phyloP scores from a whole-genome alignment of 2,329 filamentous ascomycete genomes.

The Aspergillus jensenii region DNA sequence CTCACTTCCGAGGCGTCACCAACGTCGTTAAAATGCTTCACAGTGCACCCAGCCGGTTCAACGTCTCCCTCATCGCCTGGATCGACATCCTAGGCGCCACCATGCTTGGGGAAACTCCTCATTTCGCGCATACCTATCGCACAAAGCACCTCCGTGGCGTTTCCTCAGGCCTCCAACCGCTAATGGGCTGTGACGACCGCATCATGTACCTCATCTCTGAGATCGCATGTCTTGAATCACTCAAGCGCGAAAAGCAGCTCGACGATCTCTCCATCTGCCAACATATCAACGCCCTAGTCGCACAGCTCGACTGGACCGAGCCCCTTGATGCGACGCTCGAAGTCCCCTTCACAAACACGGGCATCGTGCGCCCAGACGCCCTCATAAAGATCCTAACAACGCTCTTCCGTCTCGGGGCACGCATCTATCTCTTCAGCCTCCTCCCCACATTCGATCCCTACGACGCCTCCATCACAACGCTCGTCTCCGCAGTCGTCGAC shows the following conservation, averaged over 20 bases:
- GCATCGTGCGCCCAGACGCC: conserved; percentile 75
- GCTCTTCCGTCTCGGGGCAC: conserved; percentile 84
- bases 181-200: conserved; percentile 96
- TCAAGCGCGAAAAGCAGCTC: conserved; percentile 69
- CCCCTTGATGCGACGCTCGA: conserved; percentile 62
- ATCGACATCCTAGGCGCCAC: conserved; percentile 94
- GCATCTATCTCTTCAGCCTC: conserved; percentile 91
- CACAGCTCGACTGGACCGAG: conserved; percentile 65
- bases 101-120: conserved; percentile 80
- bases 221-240: conserved; percentile 88
- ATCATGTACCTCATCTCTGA: conserved; percentile 99
- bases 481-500: conserved; percentile 74
- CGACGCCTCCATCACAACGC: conserved; percentile 68
- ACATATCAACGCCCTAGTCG: conserved; percentile 81
- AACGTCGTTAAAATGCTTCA: conserved; percentile 74
- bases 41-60: conserved; percentile 70
- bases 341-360: conserved; percentile 54
- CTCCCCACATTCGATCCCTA: conserved; percentile 80
- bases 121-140: conserved; percentile 88
- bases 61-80: conserved; percentile 86
- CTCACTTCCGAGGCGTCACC: conserved; percentile 88
- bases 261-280: conserved; percentile 81
- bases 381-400: conserved; percentile 84
- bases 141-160: conserved; percentile 73
- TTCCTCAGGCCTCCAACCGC: conserved; percentile 74